phyloP scores from a whole-genome alignment of 768 basidiomycete genomes.

The Clavulina sp. region DNA sequence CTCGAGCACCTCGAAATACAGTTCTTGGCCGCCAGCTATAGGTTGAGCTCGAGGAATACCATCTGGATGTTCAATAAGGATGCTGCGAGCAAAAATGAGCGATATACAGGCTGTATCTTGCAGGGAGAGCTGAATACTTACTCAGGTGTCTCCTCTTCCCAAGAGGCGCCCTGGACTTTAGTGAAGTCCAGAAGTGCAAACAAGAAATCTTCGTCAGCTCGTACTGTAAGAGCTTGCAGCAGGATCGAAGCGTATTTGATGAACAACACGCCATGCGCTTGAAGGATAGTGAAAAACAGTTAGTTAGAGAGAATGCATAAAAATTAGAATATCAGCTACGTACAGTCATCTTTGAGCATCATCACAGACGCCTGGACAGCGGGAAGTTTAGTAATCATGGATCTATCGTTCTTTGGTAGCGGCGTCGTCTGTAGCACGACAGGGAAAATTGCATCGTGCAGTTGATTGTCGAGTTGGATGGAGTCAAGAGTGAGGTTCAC shows the following conservation, averaged over 20 bases:
- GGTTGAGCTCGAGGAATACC: slow-evolving; percentile 54
- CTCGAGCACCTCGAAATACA: slow-evolving; percentile 93
- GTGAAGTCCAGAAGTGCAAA: slow-evolving; percentile 84
- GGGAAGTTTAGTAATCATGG: slow-evolving; percentile 57
- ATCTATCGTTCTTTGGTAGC: slow-evolving; percentile 53
- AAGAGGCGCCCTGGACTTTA: slow-evolving; percentile 78
- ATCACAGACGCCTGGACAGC: slow-evolving; percentile 78
- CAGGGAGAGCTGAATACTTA: slow-evolving; percentile 22
- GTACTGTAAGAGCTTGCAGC: slow-evolving; percentile 84
- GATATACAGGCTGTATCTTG: background rate
- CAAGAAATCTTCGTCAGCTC: slow-evolving; percentile 92
- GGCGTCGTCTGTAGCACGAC: slow-evolving; percentile 91
- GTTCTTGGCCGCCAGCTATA: slow-evolving; percentile 46
- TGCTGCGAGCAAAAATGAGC: slow-evolving; percentile 23
- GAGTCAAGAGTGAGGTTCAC: slow-evolving; percentile 67
- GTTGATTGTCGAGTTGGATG: slow-evolving; percentile 91
- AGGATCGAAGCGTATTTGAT: slow-evolving; percentile 93
- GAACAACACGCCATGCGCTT: slow-evolving; percentile 96
- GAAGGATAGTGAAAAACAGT: background rate
- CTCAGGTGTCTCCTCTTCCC: slow-evolving; percentile 68
- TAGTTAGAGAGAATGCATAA: slow-evolving; percentile 4
- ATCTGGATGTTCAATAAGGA: slow-evolving; percentile 53
- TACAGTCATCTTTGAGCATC: slow-evolving; percentile 87
- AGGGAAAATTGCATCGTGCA: slow-evolving; percentile 89
- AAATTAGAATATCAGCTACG: slow-evolving; percentile 8